These are phyloP conservation scores for Fistulifera solaris DNA, from an alignment of 108 stramenopile genomes.

Conservation along the genomic window DNA sequence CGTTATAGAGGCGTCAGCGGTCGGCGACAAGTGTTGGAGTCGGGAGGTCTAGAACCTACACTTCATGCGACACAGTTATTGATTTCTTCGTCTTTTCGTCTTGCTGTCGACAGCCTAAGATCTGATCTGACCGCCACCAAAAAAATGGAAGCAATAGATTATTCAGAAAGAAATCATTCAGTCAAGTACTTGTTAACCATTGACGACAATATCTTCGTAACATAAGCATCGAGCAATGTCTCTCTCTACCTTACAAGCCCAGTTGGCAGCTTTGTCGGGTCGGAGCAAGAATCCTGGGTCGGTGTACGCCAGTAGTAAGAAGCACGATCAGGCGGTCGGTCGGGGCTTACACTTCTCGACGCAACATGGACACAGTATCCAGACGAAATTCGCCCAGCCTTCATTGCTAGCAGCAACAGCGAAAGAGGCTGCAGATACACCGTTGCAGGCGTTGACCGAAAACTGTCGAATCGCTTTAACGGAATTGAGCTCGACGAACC, in stretches of 20 bases:
- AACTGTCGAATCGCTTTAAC: constrained; percentile 39
- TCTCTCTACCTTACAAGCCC: constrained; percentile 39
- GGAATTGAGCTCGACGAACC: constrained; percentile 17
- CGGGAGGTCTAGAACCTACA: too few relatives aligned
- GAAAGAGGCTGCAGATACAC: constrained; percentile 47
- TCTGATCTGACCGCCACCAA: too few relatives aligned
- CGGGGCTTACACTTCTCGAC: constrained; percentile 47
- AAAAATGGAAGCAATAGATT: too few relatives aligned
- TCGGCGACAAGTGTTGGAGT: too few relatives aligned
- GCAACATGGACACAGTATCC: constrained; percentile 39
- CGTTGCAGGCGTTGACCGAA: constrained; percentile 44
- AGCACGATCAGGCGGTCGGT: constrained; percentile 45
- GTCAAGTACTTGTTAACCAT: too few relatives aligned
- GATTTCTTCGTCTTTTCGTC: too few relatives aligned
- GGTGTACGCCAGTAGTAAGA: constrained; percentile 17
- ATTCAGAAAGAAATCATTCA: too few relatives aligned
- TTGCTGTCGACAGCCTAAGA: too few relatives aligned
- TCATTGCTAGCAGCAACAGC: constrained; percentile 60
- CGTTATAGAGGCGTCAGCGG: too few relatives aligned
- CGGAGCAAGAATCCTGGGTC: constrained; percentile 11
- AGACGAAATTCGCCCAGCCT: constrained; percentile 21
- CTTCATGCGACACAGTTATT: too few relatives aligned
- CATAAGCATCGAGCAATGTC: too few relatives aligned
- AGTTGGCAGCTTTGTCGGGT: constrained; percentile 36
- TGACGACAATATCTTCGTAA: too few relatives aligned